These are phyloP conservation scores for Myxozyma lipomycoides DNA, from an alignment of 805 yeast genomes.

Conservation along the genomic window DNA sequence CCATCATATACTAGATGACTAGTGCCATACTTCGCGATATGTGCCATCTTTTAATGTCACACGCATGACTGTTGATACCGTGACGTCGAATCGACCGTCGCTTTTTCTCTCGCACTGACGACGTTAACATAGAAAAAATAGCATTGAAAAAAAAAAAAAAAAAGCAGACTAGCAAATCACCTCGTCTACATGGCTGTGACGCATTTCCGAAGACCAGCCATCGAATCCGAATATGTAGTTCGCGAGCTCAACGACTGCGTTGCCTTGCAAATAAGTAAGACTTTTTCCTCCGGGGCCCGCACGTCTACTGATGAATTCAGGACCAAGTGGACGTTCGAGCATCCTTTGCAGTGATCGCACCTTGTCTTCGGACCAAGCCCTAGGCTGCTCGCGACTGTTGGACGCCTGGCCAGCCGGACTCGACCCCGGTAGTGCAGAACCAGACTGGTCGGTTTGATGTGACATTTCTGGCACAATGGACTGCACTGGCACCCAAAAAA, in stretches of 20 bases:
- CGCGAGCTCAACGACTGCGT: conserved; percentile 67
- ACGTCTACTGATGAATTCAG: conserved; percentile 57
- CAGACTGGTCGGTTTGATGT: conserved; percentile 21
- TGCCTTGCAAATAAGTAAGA: conserved; percentile 67
- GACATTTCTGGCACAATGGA: conserved; percentile 12
- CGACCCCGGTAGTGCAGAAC: background rate
- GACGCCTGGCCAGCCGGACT: too few relatives aligned
- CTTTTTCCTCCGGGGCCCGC: conserved; percentile 54
- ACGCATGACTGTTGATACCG: conserved; percentile 47
- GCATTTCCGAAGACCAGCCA: conserved; percentile 70
- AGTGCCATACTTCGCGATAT: conserved; percentile 49
- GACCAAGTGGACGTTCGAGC: conserved; percentile 47
- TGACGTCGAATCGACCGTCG: conserved; percentile 16
- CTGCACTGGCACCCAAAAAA: background rate
- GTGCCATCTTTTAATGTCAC: conserved; percentile 78
- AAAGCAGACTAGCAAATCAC: too few relatives aligned
- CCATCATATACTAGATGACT: background rate
- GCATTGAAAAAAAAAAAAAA: background rate
- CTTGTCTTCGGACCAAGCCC: conserved; percentile 27
- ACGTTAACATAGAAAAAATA: background rate
- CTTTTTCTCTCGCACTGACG: conserved; percentile 6
- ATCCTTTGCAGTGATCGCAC: conserved; percentile 26
- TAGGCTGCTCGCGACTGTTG: too few relatives aligned
- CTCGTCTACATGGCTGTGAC: conserved; percentile 51
- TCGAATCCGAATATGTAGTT: conserved; percentile 74